A percentile compares a stretch with the other conserved stretches of the same genome.
Evolutionary conservation across 495 filamentous ascomycete genomes (phyloP).

Genomic region (Daldinia childiae): DNA sequence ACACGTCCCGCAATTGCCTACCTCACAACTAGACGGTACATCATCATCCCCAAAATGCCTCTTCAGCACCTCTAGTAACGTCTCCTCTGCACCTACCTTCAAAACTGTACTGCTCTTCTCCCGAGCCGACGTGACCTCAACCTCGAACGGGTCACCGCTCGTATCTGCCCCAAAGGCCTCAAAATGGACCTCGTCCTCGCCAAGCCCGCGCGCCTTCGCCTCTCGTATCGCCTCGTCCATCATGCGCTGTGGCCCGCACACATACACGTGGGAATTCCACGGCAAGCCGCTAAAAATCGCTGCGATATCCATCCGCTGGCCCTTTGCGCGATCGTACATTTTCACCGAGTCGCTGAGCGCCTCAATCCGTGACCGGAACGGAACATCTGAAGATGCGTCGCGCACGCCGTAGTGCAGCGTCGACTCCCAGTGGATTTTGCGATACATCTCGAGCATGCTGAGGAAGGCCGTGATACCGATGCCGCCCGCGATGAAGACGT

Average conservation of each 20-base stretch:
- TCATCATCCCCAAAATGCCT: conserved; percentile 50
- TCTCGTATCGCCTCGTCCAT: conserved; percentile 56
- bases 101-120: conserved; percentile 44
- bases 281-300: conserved; percentile 49
- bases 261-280: conserved; percentile 63
- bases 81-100: conserved; percentile 55
- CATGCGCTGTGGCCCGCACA: conserved; percentile 63
- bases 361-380: conserved; percentile 55
- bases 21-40: conserved; percentile 63
- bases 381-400: conserved; percentile 50
- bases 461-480: conserved; percentile 65
- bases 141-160: conserved; percentile 65
- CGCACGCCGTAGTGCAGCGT: conserved; percentile 61
- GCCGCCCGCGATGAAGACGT: conserved; percentile 63
- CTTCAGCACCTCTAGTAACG: conserved; percentile 54
- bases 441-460: conserved; percentile 46
- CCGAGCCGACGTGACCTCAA: conserved; percentile 46
- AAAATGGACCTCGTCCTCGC: conserved; percentile 60
- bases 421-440: conserved; percentile 54
- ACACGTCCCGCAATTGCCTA: conserved; percentile 70
- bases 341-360: conserved; percentile 46
- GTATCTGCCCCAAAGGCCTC: conserved; percentile 64
- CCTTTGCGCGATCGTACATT: conserved; percentile 59
- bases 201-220: conserved; percentile 50
- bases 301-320: conserved; percentile 58